Base-by-base conservation (phyloP, 192 early-diverging fungal genomes). In the Gamsiella multidivaricata region DNA sequence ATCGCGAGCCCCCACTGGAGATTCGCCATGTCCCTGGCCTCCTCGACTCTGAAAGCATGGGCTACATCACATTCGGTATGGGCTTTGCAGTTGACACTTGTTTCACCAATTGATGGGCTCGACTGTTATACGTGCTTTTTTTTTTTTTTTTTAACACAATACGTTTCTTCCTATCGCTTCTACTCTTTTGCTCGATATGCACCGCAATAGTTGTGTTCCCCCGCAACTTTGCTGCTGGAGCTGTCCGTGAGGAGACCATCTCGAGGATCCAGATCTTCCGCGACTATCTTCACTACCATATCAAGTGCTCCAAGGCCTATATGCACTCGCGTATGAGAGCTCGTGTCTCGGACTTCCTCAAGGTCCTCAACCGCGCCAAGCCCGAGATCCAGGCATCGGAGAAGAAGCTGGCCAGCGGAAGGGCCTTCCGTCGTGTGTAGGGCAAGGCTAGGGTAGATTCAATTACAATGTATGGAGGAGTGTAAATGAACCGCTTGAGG, bases 201-300 rank as follows among this genome's bases (percentile, higher is more conserved):
- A n/a, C 10, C 57, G 10, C n/a, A 3, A 2, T 65, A 95, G 97
- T 99, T 18, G 86, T 99, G 31, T 97, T 97, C 82, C 96, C 97
- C 41, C 89, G 94, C 18, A 94, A 99, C 76, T 97, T 94, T 81
- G 78, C 83, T 10, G 65, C 83, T 34, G 80, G 82, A 14, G 90
- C 90, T 50, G 88, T 90, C 23, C 91, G 92, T 64, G 93, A 95
- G 71, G 92, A 92, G 58, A 94, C 94, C 7, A 98, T 98, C 47
- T 98, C 96, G 34, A 90, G 93, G 68, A 96, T 98, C 72, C 96
- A 96, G 82, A 88, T 98, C 60, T 98, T 97, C 91, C 88, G 96
- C 42, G 96, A 99, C 84, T 99, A 97, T 82, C 85, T 99, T 63
- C 97, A 99, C 80, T 99, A 97, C 83, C 97, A 99, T 71, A 97